These are phyloP conservation scores for Tuber borchii DNA, from an alignment of 495 filamentous ascomycete species.

Conservation along the genomic window DNA sequence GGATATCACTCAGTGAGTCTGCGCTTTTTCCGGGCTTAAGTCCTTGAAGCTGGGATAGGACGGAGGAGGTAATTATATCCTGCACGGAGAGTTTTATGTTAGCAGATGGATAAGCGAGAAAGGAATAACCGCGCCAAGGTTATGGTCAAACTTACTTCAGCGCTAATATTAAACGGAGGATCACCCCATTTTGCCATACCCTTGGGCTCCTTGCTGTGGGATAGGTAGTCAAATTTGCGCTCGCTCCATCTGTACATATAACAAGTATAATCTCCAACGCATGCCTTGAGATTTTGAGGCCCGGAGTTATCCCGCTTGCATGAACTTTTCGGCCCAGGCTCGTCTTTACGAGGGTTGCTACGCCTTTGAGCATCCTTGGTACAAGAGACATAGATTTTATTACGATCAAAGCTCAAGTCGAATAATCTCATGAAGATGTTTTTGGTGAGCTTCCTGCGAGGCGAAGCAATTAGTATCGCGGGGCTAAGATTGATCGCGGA, in stretches of 20 bases:
- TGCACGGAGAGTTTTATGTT: neutral
- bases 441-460: conserved; percentile 15
- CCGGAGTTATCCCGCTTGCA: conserved; percentile 32
- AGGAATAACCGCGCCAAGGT: too few relatives aligned
- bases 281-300: conserved; percentile 38
- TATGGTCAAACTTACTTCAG: conserved; percentile 4
- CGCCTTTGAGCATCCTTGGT: conserved; percentile 28
- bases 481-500: too few relatives aligned
- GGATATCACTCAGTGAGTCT: neutral
- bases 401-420: conserved; percentile 18
- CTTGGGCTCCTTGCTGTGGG: conserved; percentile 15
- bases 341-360: conserved; percentile 4
- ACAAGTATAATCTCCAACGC: conserved; percentile 27
- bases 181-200: conserved; percentile 28
- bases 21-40: neutral
- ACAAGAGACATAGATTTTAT: conserved; percentile 35
- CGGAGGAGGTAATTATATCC: conserved; percentile 29
- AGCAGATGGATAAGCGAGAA: neutral
- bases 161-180: conserved; percentile 23
- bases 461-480: neutral
- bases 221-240: conserved; percentile 19
- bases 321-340: neutral
- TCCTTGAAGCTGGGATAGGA: conserved; percentile 4
- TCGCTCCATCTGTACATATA: conserved; percentile 40
- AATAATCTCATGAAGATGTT: conserved; percentile 32